A percentile compares a stretch with the other conserved stretches of the same genome.
phyloP scores from a whole-genome alignment of 306 rosid genomes.

The Cucumis sativus region DNA sequence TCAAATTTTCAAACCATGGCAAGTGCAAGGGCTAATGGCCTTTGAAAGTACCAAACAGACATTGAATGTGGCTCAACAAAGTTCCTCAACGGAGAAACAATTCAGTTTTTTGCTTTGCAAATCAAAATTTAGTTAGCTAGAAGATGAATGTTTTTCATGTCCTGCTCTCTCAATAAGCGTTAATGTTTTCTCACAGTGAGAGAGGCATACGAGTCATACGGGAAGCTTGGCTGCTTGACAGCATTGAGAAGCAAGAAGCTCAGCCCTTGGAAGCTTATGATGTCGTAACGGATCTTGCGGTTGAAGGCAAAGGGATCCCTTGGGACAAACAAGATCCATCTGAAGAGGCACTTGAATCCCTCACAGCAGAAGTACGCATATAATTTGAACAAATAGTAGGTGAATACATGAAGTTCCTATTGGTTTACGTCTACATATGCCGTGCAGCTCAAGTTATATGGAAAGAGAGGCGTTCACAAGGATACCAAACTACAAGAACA shows the following conservation, averaged over 20 bases:
- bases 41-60: too few relatives aligned
- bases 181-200: constrained; percentile 28
- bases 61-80: not conserved
- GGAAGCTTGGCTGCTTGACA: constrained; percentile 57
- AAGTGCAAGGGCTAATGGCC: not conserved
- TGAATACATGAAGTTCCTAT: not conserved
- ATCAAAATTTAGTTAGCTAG: not conserved
- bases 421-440: not conserved
- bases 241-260: constrained; percentile 66
- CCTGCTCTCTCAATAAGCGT: not conserved
- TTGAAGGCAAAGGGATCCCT: constrained; percentile 58
- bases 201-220: constrained; percentile 52
- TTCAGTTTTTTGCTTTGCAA: not conserved
- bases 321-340: constrained; percentile 76
- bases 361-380: constrained; percentile 44
- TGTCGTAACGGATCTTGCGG: constrained; percentile 56
- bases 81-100: not conserved
- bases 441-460: constrained; percentile 71
- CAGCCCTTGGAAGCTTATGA: constrained; percentile 79
- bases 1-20: not conserved
- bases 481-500: constrained; percentile 55
- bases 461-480: constrained; percentile 65
- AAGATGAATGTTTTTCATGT: not conserved
- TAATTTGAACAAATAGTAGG: not conserved
- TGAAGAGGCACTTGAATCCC: constrained; percentile 65